Evolutionary conservation across 768 basidiomycete species (phyloP).

Genomic region (Sporobolomyces roseus): DNA sequence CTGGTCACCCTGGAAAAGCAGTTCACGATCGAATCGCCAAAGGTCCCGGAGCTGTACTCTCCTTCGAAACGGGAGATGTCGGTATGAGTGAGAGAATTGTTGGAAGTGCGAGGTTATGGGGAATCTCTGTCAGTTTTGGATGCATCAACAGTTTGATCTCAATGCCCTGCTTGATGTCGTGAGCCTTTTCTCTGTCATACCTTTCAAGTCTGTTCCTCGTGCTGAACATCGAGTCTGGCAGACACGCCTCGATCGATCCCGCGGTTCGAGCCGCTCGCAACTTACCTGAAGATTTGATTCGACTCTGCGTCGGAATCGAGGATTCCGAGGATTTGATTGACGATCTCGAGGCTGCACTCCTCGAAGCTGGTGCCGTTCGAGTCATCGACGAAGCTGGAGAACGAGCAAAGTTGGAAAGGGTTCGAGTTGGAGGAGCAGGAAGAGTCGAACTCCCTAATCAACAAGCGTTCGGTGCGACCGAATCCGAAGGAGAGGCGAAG

Average conservation of each 20-base stretch:
- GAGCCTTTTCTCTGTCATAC: constrained; percentile 52
- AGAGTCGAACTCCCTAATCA: constrained; percentile 2
- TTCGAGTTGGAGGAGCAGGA: background rate
- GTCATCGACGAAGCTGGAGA: constrained; percentile 42
- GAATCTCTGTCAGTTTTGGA: constrained; percentile 96
- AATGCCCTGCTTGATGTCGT: constrained; percentile 99
- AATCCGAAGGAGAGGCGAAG: background rate
- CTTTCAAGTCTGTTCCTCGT: background rate
- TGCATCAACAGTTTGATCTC: constrained; percentile 96
- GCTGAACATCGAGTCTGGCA: constrained; percentile 48
- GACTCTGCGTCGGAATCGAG: constrained; percentile 96
- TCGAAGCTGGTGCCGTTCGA: constrained; percentile 82
- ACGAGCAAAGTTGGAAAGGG: constrained; percentile 39
- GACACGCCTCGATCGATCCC: constrained; percentile 96
- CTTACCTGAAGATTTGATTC: constrained; percentile 95
- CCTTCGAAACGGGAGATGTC: constrained; percentile 90
- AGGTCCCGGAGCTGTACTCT: constrained; percentile 88
- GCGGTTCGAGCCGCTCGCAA: constrained; percentile 92
- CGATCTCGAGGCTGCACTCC: constrained; percentile 86
- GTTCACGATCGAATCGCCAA: constrained; percentile 86
- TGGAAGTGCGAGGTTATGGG: constrained; percentile 87
- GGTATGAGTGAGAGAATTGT: constrained; percentile 86
- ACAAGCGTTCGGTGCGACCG: background rate
- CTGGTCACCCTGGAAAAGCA: constrained; percentile 72
- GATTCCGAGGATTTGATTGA: constrained; percentile 88